Conservation (phyloP, 495 filamentous ascomycete species). For the Astrocystis sublimbata region DNA sequence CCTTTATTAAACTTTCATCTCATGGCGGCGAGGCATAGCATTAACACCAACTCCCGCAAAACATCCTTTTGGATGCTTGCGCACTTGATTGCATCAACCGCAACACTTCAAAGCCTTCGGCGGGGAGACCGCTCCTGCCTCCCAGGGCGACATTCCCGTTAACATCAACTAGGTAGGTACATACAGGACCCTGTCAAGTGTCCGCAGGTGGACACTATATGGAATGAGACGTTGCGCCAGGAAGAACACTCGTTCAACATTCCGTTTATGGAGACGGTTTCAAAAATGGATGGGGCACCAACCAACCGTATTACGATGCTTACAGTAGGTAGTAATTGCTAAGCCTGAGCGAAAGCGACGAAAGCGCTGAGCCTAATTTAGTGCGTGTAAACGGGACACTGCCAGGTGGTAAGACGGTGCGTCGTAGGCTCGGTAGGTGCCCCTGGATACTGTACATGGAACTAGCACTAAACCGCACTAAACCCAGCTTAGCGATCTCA, state of each 20-base stretch:
- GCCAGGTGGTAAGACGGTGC: too few species aligned
- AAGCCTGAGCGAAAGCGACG: too few species aligned
- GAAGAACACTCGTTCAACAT: too few species aligned
- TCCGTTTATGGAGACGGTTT: too few species aligned
- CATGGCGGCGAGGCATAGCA: slow-evolving; percentile 6
- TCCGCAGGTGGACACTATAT: slow-evolving; percentile 24
- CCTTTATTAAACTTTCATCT: slow-evolving; percentile 5
- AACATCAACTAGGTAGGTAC: slow-evolving; percentile 17
- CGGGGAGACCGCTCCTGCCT: slow-evolving; percentile 20
- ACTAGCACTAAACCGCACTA: too few species aligned
- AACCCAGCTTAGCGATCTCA: slow-evolving; percentile 11
- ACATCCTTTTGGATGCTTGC: slow-evolving; percentile 24
- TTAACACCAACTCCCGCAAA: slow-evolving; percentile 25
- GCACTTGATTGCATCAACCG: slow-evolving; percentile 20
- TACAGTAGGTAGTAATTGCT: too few species aligned
- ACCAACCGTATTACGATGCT: too few species aligned
- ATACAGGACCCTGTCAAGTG: slow-evolving; percentile 19
- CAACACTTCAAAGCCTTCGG: slow-evolving; percentile 14
- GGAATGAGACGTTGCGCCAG: slow-evolving; percentile 29
- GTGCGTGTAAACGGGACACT: too few species aligned
- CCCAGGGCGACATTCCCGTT: slow-evolving; percentile 12
- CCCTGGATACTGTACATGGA: too few species aligned
- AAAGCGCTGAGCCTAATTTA: too few species aligned
- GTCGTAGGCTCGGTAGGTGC: too few species aligned
- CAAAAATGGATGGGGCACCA: too few species aligned